Evolutionary conservation across 192 early-diverging fungal species (phyloP).

Genomic region (Geranomyces variabilis): DNA sequence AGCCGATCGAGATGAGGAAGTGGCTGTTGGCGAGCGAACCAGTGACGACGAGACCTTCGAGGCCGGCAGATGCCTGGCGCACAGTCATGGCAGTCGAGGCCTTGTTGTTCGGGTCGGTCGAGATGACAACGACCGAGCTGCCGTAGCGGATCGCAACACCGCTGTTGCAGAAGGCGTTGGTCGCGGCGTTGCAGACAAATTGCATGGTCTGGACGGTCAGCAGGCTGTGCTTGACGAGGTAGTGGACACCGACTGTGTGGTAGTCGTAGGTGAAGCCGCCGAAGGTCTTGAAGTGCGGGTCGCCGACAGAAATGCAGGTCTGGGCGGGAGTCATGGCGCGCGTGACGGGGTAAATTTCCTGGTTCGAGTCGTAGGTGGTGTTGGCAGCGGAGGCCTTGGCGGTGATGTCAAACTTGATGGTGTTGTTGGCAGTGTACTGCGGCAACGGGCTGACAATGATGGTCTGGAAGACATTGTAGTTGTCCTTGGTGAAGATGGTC

Average conservation of each 20-base stretch:
- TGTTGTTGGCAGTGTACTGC: conserved; percentile 23
- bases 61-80: conserved; percentile 15
- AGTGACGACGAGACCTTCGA: conserved; percentile 16
- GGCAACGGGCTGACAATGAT: conserved; percentile 17
- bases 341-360: conserved; percentile 9
- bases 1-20: conserved; percentile 18
- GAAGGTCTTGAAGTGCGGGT: conserved; percentile 34
- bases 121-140: conserved; percentile 20
- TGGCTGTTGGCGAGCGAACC: conserved; percentile 2
- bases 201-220: conserved; percentile 18
- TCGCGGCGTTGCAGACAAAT: conserved; percentile 16
- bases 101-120: conserved; percentile 13
- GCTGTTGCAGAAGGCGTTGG: conserved; percentile 9
- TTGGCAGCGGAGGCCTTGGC: conserved; percentile 7
- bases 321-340: conserved; percentile 5
- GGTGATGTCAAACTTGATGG: conserved; percentile 1
- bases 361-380: conserved; percentile 8
- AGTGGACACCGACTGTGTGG: conserved; percentile 15
- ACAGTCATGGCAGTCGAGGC: conserved; percentile 13
- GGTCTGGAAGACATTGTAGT: conserved; percentile 19
- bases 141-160: conserved; percentile 28
- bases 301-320: conserved; percentile 23
- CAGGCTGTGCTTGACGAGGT: conserved; percentile 20
- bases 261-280: conserved; percentile 26
- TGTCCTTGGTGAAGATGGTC: conserved; percentile 1